Percentiles rank a stretch among this genome's conserved stretches.
These are phyloP conservation scores for Ogataea wickerhamii DNA, from an alignment of 805 yeast genomes.

Conservation along the genomic window DNA sequence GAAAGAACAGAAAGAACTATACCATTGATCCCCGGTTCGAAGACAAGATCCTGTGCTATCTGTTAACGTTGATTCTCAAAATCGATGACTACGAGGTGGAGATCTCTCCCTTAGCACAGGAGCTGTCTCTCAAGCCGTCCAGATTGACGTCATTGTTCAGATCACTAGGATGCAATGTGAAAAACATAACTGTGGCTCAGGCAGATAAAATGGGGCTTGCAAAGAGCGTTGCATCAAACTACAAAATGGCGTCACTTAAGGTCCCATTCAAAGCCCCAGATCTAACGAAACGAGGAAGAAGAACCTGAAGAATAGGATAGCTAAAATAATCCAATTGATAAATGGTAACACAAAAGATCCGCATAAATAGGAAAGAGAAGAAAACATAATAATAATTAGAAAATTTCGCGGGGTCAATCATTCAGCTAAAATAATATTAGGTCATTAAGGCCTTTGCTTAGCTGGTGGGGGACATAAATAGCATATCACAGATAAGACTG, in stretches of 20 bases:
- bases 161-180: constrained; percentile 78
- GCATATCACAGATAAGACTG: no score
- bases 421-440: no score
- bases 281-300: constrained; percentile 53
- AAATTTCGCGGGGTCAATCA: background rate
- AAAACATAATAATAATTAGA: no score
- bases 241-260: constrained; percentile 76
- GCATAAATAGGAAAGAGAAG: background rate
- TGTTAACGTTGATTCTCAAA: constrained; percentile 69
- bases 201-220: constrained; percentile 71
- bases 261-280: constrained; percentile 92
- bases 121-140: constrained; percentile 75
- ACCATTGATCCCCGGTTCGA: constrained; percentile 83
- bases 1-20: constrained; percentile 71
- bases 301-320: no score
- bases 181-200: constrained; percentile 67
- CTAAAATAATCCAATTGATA: no score
- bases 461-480: no score
- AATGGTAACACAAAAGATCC: no score
- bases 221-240: constrained; percentile 46
- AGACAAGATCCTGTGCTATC: constrained; percentile 78
- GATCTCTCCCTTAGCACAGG: constrained; percentile 78
- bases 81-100: constrained; percentile 73
- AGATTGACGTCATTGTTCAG: constrained; percentile 64
- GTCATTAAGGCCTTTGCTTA: no score